Conservation (phyloP, 495 filamentous ascomycete genomes). For the Xylaria acuta region DNA sequence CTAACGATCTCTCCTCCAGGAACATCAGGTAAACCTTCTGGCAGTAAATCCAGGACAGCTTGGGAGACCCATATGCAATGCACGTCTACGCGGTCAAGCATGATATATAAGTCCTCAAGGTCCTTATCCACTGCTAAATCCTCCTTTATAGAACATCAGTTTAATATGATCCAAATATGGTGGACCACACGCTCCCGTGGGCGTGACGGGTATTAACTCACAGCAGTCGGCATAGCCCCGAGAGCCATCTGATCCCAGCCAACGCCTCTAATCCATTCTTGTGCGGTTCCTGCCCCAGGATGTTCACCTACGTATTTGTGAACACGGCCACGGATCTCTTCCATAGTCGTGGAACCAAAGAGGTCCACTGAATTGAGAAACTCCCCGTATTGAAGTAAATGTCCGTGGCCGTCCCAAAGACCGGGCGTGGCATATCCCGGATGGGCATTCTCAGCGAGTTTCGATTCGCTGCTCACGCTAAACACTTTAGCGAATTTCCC, state of each 20-base stretch:
- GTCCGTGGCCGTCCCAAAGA: conserved; percentile 70
- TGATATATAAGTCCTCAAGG: conserved; percentile 62
- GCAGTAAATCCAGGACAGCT: conserved; percentile 62
- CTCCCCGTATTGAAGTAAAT: conserved; percentile 68
- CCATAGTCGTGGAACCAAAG: conserved; percentile 58
- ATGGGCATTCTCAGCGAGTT: conserved; percentile 24
- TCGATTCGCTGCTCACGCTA: conserved; percentile 19
- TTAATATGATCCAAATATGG: neutral
- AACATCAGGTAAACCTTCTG: conserved; percentile 55
- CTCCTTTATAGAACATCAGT: conserved; percentile 44
- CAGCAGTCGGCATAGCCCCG: conserved; percentile 67
- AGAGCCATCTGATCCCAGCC: conserved; percentile 71
- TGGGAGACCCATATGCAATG: conserved; percentile 70
- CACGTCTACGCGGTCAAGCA: conserved; percentile 71
- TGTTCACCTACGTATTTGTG: conserved; percentile 50
- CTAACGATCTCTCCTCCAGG: conserved; percentile 65
- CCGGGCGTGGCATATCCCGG: conserved; percentile 62
- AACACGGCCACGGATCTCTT: conserved; percentile 56
- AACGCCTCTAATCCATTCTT: conserved; percentile 65
- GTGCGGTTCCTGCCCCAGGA: conserved; percentile 48
- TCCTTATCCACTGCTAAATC: conserved; percentile 58
- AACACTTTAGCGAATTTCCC: conserved; percentile 46
- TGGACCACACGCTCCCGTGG: neutral
- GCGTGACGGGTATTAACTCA: conserved; percentile 41
- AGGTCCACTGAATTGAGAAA: conserved; percentile 66